These are phyloP conservation scores for Leccinum fibrillosum DNA, from an alignment of 768 basidiomycete species.

Conservation along the genomic window DNA sequence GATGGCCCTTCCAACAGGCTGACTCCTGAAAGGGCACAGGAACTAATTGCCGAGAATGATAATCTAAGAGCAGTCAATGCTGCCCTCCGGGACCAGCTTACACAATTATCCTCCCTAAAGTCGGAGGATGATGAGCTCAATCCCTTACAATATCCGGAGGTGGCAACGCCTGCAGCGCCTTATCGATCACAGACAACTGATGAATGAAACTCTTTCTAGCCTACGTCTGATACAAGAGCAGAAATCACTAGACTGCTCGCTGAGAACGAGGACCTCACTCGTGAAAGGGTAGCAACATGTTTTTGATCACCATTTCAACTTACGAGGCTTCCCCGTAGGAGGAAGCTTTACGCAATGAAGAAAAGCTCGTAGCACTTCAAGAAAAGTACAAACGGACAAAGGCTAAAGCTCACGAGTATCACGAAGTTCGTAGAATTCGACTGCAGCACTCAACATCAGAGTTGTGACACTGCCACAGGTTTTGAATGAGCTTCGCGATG, in stretches of 20 bases:
- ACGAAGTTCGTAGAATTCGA: conserved; percentile 16
- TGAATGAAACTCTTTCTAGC: conserved; percentile 1
- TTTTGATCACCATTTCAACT: not conserved
- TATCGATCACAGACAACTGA: conserved; percentile 2
- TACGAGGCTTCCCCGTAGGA: conserved; percentile 10
- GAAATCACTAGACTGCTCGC: conserved; percentile 16
- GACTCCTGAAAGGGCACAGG: conserved; percentile 5
- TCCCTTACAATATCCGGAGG: conserved; percentile 6
- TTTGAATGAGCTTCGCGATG: conserved; percentile 17
- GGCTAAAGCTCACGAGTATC: conserved; percentile 10
- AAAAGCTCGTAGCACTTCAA: conserved; percentile 9
- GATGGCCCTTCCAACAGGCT: not conserved
- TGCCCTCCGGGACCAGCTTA: conserved; percentile 9
- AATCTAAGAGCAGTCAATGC: conserved; percentile 20
- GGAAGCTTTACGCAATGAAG: conserved; percentile 3
- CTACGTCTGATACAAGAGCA: conserved; percentile 1
- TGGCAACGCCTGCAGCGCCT: not conserved
- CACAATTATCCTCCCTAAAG: conserved; percentile 13
- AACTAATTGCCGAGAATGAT: conserved; percentile 15
- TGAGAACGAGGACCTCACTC: conserved; percentile 13
- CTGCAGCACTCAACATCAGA: not conserved
- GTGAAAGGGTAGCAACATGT: conserved; percentile 10
- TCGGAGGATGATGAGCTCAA: conserved; percentile 8
- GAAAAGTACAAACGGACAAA: conserved; percentile 24
- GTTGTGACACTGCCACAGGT: conserved; percentile 11